Evolutionary conservation across 148 eudicot species (phyloP), one percentile per base, ranked within the genome.

Genomic region (Gaultheria prostrata): DNA sequence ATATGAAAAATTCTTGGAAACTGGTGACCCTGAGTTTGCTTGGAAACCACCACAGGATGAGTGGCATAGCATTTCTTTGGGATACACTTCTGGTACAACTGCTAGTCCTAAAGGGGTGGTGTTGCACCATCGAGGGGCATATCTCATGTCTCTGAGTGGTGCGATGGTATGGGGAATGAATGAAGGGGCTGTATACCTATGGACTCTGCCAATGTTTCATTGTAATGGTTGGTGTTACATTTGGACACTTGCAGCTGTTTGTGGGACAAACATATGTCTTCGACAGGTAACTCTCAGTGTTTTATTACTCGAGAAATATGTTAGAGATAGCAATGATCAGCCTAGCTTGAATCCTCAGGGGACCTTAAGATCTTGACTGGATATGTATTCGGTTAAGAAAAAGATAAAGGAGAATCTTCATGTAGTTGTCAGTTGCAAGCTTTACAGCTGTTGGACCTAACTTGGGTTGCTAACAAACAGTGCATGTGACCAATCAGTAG

Each of bases 51-150:
- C 99, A 57, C 88, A 90, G 67, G 99, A 96, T 85, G 99, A 96
- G 91, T 96, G 99, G 99, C 94, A 93, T 70, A 96, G 97, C 61
- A 96, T 96, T 43, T 86, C 98, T 49, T 79, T 96, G 83, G 99
- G 99, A 48, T 96, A 96, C 79, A 96, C 99, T 48, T 96, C 99
- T 76, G 99, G 99, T 11, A 96, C 99, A 32, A 96, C 99, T 20
- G 97, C 99, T 9, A 96, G 99, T 75, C 99, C 99, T 43, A 96
- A 96, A 90, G 99, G 99, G 45, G 99, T 96, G 53, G 98, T 96
- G 28, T 86, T 96, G 86, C 94, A 92, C 84, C 99, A 96, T 79
- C 93, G 99, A 43, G 99, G 99, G 69, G 97, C 98, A 2, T 93
- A 96, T 87, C 86, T 93, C 82, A 91, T 93, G 97, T 90, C 98